A percentile compares a stretch with the other conserved stretches of the same genome.
phyloP scores from a whole-genome alignment of 2,329 filamentous ascomycete species.

The Helotiales sp. region DNA sequence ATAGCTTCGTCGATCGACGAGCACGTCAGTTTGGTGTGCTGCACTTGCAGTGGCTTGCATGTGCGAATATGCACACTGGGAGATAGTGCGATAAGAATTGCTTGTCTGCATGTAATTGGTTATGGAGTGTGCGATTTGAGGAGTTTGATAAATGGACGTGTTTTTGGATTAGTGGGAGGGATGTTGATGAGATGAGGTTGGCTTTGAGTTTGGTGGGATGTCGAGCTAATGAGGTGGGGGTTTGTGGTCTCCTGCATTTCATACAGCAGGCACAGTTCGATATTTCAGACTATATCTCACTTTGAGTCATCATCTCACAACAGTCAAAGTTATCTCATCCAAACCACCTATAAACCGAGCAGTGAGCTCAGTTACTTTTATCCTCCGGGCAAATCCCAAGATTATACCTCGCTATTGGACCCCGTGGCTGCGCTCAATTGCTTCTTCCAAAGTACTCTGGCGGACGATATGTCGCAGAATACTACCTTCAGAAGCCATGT shows the following conservation, averaged over 20 bases:
- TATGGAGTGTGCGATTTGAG: not conserved
- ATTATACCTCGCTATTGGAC: not conserved
- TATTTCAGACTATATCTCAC: too few species aligned
- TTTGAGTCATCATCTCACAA: too few species aligned
- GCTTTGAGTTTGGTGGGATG: not conserved
- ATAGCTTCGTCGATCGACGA: conserved; percentile 6
- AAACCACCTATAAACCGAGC: too few species aligned
- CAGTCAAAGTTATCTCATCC: too few species aligned
- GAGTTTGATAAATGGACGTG: not conserved
- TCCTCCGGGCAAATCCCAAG: too few species aligned
- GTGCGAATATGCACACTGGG: too few species aligned
- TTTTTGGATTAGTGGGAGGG: not conserved
- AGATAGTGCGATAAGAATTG: too few species aligned
- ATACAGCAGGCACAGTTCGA: too few species aligned
- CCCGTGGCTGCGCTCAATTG: too few species aligned
- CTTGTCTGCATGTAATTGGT: not conserved
- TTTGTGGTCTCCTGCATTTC: too few species aligned
- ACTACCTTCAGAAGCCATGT: conserved; percentile 26
- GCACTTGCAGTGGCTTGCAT: not conserved
- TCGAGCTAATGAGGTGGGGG: conserved; percentile 1
- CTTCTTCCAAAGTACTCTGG: conserved; percentile 27
- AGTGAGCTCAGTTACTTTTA: too few species aligned
- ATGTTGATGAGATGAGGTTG: not conserved
- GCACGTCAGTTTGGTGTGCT: conserved; percentile 10
- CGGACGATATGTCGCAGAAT: conserved; percentile 23